These are phyloP conservation scores for Trichophyton benhamiae DNA, from an alignment of 2,329 filamentous ascomycete genomes.

Conservation along the genomic window DNA sequence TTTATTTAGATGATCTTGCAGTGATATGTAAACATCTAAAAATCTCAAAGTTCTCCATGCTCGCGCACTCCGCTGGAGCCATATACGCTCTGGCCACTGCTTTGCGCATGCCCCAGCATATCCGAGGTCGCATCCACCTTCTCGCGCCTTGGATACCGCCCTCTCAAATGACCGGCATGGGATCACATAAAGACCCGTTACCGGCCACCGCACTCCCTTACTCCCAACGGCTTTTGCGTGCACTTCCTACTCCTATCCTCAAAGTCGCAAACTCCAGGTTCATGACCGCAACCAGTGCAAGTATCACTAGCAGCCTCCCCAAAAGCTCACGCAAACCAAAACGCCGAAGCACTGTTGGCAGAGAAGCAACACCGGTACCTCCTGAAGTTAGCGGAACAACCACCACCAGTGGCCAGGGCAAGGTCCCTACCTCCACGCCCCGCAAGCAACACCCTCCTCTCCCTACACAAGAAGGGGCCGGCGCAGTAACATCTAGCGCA, in stretches of 20 bases:
- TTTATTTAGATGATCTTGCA: constrained; percentile 59
- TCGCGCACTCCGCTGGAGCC: constrained; percentile 93
- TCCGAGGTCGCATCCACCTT: constrained; percentile 84
- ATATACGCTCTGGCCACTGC: constrained; percentile 95
- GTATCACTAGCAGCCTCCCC: constrained; percentile 65
- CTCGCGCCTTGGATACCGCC: constrained; percentile 95
- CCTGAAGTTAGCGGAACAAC: constrained; percentile 4
- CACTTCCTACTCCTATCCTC: constrained; percentile 76
- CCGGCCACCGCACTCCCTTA: constrained; percentile 76
- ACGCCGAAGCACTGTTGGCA: constrained; percentile 14
- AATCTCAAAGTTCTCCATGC: constrained; percentile 89
- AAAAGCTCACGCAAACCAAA: constrained; percentile 46
- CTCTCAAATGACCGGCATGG: constrained; percentile 74
- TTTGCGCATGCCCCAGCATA: constrained; percentile 88
- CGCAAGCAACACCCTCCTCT: constrained; percentile 15
- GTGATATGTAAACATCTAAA: constrained; percentile 84
- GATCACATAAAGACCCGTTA: constrained; percentile 58
- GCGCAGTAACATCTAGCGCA: background rate
- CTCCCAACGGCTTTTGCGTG: constrained; percentile 79
- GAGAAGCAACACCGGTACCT: constrained; percentile 21
- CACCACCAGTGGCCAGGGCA: constrained; percentile 16
- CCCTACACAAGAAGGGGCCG: constrained; percentile 8
- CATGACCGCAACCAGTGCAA: constrained; percentile 81
- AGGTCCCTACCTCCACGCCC: constrained; percentile 13
- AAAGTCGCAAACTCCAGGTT: constrained; percentile 94